Base-by-base conservation (phyloP, 225 moss, liverwort and hornwort species). In the Polytrichum formosum region DNA sequence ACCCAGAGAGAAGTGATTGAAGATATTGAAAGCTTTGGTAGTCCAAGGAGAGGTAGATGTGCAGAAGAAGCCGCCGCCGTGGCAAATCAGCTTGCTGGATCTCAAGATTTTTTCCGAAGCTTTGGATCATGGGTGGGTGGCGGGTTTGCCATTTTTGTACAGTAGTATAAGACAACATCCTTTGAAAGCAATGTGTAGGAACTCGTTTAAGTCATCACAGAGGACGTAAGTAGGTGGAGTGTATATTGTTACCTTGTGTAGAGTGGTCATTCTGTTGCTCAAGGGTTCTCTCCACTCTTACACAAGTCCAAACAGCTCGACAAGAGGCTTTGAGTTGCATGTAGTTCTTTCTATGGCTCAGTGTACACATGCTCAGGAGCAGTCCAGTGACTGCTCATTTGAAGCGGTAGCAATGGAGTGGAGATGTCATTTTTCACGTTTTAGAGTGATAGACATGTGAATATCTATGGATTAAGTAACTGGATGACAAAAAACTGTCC, bases 311-410 rank as follows among this genome's bases (percentile, higher is more conserved):
- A 46, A 13, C 37, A 46, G 37, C 37, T 46, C 13, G 37, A 46
- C 37, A 46, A 46, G 37, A 46, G 37, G 37, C 37, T 46, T 35
- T 46, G 1, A 46, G 37, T 46, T 10, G 37, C 13, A 2, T 13
- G 4, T 46, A 46, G 37, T 46, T 46, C 13, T 46, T 13, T 56
- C 68, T 68, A 78, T 78, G 73, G 75, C 67, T 83, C 30, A 46
- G 68, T 83, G 71, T 78, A 74, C 71, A 75, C 71, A 86, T 73
- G 80, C 82, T 86, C 86, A 86, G 80, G 82, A 82, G 82, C 28
- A 70, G 54, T 63, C 72, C 56, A 60, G 67, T 30, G 73, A 72
- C 53, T 73, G 21, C 86, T 80, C 82, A 77, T 80, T 86, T 54
- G 82, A 86, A 86, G 85, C 80, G 77, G 64, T 30, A 30, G 30